phyloP scores from a whole-genome alignment of 2,329 filamentous ascomycete species.

The Fusarium haematococcum region DNA sequence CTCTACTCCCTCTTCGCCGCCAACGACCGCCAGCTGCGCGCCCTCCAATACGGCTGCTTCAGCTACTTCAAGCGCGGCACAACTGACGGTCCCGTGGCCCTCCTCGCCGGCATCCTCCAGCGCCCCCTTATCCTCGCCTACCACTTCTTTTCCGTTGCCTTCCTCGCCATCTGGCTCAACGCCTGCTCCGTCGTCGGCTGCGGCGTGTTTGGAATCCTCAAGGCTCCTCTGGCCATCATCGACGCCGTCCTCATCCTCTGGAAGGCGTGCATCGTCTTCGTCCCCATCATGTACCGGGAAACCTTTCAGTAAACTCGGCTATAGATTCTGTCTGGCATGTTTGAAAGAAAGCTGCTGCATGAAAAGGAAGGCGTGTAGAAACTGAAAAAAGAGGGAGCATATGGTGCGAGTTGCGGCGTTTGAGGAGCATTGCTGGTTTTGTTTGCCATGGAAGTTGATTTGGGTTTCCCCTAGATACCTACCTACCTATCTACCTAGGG shows the following conservation, averaged over 20 bases:
- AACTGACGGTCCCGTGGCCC: slow-evolving; percentile 81
- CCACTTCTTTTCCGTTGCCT: slow-evolving; percentile 95
- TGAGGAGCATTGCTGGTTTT: slow-evolving; percentile 31
- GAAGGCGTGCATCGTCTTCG: slow-evolving; percentile 84
- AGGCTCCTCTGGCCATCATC: slow-evolving; percentile 70
- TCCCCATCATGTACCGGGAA: slow-evolving; percentile 84
- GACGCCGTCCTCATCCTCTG: slow-evolving; percentile 78
- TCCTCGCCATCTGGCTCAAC: slow-evolving; percentile 83
- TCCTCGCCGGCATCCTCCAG: slow-evolving; percentile 85
- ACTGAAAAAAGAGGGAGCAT: slow-evolving; percentile 6
- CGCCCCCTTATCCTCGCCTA: slow-evolving; percentile 83
- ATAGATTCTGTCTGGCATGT: background rate
- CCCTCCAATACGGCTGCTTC: slow-evolving; percentile 92
- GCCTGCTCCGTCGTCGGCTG: slow-evolving; percentile 53
- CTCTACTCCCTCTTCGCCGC: slow-evolving; percentile 93
- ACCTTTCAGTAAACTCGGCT: slow-evolving; percentile 42
- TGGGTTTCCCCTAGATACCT: slow-evolving; percentile 2
- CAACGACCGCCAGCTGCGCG: slow-evolving; percentile 78
- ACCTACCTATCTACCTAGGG: background rate
- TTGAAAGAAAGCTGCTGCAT: background rate
- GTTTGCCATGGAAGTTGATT: slow-evolving; percentile 23
- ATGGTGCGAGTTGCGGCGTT: slow-evolving; percentile 40
- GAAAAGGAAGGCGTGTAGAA: background rate
- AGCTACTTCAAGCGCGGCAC: slow-evolving; percentile 85
- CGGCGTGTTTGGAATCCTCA: slow-evolving; percentile 54